phyloP scores from a whole-genome alignment of 345 rosid species.

The Carallia pectinifolia region DNA sequence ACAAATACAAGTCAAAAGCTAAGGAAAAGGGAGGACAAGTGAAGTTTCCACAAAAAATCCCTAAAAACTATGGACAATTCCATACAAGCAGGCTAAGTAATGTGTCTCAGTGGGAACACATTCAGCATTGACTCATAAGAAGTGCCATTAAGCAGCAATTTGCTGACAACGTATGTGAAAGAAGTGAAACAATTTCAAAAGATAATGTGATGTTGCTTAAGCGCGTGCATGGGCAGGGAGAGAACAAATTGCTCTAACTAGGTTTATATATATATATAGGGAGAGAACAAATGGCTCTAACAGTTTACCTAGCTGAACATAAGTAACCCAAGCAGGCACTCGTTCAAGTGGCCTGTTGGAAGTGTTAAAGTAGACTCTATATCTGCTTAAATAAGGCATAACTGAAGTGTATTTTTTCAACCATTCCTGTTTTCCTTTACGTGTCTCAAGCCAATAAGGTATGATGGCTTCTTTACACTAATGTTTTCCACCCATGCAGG shows the following conservation, averaged over 20 bases:
- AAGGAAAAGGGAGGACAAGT: not conserved
- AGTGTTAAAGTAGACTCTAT: constrained; percentile 89
- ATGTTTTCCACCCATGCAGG: constrained; percentile 72
- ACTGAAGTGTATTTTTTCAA: constrained; percentile 74
- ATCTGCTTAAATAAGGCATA: constrained; percentile 90
- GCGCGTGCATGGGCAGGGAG: not conserved
- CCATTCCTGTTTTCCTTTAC: constrained; percentile 96
- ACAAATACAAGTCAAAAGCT: not conserved
- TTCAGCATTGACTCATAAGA: not conserved
- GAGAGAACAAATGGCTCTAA: constrained; percentile 10
- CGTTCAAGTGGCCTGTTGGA: constrained; percentile 84
- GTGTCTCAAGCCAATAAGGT: constrained; percentile 89
- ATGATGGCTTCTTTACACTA: constrained; percentile 67
- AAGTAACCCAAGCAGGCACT: constrained; percentile 96
- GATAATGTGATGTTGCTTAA: not conserved
- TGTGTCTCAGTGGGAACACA: not conserved
- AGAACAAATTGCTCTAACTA: too few relatives aligned
- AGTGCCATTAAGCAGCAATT: not conserved
- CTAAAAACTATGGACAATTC: not conserved
- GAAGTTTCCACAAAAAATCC: not conserved
- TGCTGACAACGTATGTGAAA: not conserved
- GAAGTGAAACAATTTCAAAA: not conserved
- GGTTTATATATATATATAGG: too few relatives aligned
- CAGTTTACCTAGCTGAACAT: constrained; percentile 76
- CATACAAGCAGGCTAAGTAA: constrained; percentile 1